These are phyloP conservation scores for Phanerochaete sordida DNA, from an alignment of 768 basidiomycete species.

Conservation along the genomic window DNA sequence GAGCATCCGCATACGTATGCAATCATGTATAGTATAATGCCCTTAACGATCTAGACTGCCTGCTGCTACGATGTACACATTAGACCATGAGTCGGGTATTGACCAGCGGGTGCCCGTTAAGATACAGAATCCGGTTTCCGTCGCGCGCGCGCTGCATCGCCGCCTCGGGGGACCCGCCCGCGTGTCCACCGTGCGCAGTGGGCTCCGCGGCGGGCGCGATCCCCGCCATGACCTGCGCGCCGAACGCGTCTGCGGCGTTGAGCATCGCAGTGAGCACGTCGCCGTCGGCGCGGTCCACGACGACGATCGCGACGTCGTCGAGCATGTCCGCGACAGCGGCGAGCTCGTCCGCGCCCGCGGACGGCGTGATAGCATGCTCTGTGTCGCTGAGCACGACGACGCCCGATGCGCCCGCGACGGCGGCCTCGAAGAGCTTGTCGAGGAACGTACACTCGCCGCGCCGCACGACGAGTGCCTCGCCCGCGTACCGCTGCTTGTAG, in stretches of 20 bases:
- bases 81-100: constrained; percentile 59
- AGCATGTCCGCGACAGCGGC: constrained; percentile 50
- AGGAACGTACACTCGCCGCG: constrained; percentile 89
- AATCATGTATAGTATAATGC: background rate
- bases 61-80: constrained; percentile 2
- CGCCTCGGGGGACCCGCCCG: constrained; percentile 10
- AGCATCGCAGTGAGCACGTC: constrained; percentile 53
- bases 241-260: constrained; percentile 43
- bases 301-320: constrained; percentile 53
- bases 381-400: constrained; percentile 72
- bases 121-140: constrained; percentile 54
- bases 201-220: constrained; percentile 35
- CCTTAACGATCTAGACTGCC: background rate
- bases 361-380: constrained; percentile 60
- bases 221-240: constrained; percentile 46
- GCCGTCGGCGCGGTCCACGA: constrained; percentile 53
- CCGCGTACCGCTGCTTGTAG: constrained; percentile 46
- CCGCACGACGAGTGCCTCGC: constrained; percentile 56
- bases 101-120: constrained; percentile 72
- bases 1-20: background rate
- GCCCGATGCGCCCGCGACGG: constrained; percentile 68
- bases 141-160: constrained; percentile 21
- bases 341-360: constrained; percentile 55
- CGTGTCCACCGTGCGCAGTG: constrained; percentile 8
- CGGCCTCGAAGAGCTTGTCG: constrained; percentile 73